Percentiles rank a stretch among this genome's conserved stretches.
phyloP scores from a whole-genome alignment of 352 stramenopile species.

The Thraustochytrium striatum region DNA sequence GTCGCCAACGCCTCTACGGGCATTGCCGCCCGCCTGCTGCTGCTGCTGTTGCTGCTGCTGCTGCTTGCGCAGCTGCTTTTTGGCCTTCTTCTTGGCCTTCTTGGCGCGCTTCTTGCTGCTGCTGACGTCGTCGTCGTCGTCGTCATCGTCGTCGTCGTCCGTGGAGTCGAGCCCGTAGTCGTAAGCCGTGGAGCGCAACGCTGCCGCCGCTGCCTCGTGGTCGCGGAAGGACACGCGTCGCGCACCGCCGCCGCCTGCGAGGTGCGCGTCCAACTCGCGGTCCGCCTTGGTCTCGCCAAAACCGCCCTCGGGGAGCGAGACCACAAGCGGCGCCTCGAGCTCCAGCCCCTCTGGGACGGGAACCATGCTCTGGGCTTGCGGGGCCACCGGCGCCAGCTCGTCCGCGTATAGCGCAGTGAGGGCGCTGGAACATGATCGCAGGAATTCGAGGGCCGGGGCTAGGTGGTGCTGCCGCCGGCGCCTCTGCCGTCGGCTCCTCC shows the following conservation, averaged over 20 bases:
- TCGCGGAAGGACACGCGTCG: slow-evolving; percentile 22
- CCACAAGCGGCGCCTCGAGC: slow-evolving; percentile 51
- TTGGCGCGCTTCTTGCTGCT: background rate
- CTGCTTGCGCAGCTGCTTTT: slow-evolving; percentile 13
- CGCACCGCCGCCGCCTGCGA: slow-evolving; percentile 6
- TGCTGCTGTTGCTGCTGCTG: background rate
- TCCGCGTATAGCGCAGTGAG: slow-evolving; percentile 70
- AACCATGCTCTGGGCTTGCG: slow-evolving; percentile 84
- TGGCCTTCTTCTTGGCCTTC: slow-evolving; percentile 3
- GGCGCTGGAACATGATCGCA: background rate
- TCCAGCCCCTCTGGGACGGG: slow-evolving; percentile 71
- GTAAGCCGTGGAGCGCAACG: background rate
- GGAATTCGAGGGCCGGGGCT: background rate
- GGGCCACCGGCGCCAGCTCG: slow-evolving; percentile 73
- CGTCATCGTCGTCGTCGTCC: background rate
- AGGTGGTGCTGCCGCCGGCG: background rate
- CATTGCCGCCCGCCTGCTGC: background rate
- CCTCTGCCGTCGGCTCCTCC: background rate
- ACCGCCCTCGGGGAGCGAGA: background rate
- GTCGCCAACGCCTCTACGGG: background rate
- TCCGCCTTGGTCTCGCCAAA: slow-evolving; percentile 6
- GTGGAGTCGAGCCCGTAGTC: background rate
- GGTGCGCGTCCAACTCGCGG: background rate
- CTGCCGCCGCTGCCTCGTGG: background rate
- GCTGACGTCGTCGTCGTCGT: background rate